Evolutionary conservation across 2,329 filamentous ascomycete genomes (phyloP).

Genomic region (Corinectria fuckeliana): DNA sequence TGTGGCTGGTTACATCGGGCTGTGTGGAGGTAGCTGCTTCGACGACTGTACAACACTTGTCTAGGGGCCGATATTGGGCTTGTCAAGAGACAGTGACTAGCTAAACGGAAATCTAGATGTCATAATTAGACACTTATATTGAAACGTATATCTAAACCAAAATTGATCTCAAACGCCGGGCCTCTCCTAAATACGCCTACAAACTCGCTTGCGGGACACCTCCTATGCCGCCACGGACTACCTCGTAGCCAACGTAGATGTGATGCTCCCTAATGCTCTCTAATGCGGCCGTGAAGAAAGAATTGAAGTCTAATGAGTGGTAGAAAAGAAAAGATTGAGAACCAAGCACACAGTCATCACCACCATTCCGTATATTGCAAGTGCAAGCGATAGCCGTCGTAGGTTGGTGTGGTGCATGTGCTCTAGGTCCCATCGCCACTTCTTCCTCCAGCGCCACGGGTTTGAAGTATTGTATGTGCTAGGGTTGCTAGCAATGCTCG

Average conservation of each 20-base stretch:
- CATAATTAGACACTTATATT: slow-evolving; percentile 32
- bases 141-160: slow-evolving; percentile 25
- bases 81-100: background rate
- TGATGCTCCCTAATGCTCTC: slow-evolving; percentile 26
- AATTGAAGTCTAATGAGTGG: slow-evolving; percentile 53
- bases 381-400: slow-evolving; percentile 73
- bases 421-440: slow-evolving; percentile 66
- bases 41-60: slow-evolving; percentile 26
- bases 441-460: slow-evolving; percentile 59
- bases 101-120: slow-evolving; percentile 4
- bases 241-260: slow-evolving; percentile 27
- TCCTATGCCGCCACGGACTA: slow-evolving; percentile 28
- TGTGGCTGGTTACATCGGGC: background rate
- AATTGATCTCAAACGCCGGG: slow-evolving; percentile 34
- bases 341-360: slow-evolving; percentile 90
- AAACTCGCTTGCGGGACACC: slow-evolving; percentile 30
- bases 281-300: slow-evolving; percentile 24
- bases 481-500: slow-evolving; percentile 44
- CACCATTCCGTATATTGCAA: slow-evolving; percentile 82
- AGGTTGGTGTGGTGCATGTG: slow-evolving; percentile 70
- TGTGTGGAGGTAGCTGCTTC: background rate
- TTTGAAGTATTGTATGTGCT: slow-evolving; percentile 34
- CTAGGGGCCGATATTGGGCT: background rate
- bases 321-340: slow-evolving; percentile 82
- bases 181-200: slow-evolving; percentile 22